Conservation (phyloP, 2,329 filamentous ascomycete genomes). For the Stagonosporopsis rhizophila region DNA sequence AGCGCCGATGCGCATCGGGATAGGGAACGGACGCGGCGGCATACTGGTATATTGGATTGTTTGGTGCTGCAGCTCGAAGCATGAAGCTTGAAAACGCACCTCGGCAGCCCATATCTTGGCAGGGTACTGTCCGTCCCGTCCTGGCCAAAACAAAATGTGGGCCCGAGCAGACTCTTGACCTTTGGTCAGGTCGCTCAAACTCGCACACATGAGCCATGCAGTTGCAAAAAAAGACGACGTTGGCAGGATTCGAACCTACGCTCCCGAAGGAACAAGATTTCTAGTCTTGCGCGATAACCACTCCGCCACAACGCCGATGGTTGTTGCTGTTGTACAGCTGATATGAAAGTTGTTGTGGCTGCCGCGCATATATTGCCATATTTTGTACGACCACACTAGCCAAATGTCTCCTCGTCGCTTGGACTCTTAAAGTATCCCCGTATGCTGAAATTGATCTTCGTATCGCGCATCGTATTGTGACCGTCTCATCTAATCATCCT, state of each 20-base stretch:
- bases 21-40: slow-evolving; percentile 64
- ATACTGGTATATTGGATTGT: slow-evolving; percentile 35
- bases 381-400: background rate
- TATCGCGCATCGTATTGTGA: background rate
- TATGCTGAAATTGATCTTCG: background rate
- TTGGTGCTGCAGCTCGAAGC: background rate
- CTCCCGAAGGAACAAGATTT: slow-evolving; percentile 54
- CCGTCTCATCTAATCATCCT: slow-evolving; percentile 45
- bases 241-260: slow-evolving; percentile 51
- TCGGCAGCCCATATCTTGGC: slow-evolving; percentile 1
- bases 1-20: slow-evolving; percentile 74
- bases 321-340: slow-evolving; percentile 12
- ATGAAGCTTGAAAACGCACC: background rate
- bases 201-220: too few relatives aligned
- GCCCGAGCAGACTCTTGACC: background rate
- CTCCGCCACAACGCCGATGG: slow-evolving; percentile 48
- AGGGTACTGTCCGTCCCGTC: background rate
- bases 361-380: background rate
- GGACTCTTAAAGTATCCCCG: background rate
- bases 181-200: background rate
- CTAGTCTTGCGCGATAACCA: slow-evolving; percentile 54
- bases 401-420: background rate
- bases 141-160: background rate
- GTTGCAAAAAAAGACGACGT: slow-evolving; percentile 41
- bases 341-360: background rate